Conservation (phyloP, 176 grass and related monocot species). For the Tillandsia leiboldiana region DNA sequence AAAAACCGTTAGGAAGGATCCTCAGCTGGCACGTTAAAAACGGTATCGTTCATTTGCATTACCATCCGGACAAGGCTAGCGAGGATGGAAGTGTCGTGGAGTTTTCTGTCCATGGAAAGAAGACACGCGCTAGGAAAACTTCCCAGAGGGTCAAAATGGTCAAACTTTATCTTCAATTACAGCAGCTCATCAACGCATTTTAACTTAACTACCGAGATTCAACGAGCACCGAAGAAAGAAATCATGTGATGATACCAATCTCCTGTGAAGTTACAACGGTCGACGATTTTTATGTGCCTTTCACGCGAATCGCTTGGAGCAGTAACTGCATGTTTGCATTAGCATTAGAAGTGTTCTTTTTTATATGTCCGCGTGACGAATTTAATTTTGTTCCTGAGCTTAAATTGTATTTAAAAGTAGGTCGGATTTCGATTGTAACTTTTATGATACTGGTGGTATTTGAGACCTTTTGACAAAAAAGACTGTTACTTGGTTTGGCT, state of each 20-base stretch:
- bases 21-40: constrained; percentile 55
- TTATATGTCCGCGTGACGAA: too few species aligned
- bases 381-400: too few species aligned
- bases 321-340: too few species aligned
- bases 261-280: not conserved
- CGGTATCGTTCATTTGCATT: constrained; percentile 96
- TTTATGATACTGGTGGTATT: too few species aligned
- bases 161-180: not conserved
- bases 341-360: too few species aligned
- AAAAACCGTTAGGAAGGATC: constrained; percentile 91
- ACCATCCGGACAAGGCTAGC: constrained; percentile 80
- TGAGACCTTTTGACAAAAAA: too few species aligned
- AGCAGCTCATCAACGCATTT: not conserved
- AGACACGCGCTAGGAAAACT: constrained; percentile 70
- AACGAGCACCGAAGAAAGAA: not conserved
- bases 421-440: too few species aligned
- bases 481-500: too few species aligned
- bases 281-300: not conserved
- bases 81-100: constrained; percentile 80
- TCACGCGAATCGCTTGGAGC: not conserved
- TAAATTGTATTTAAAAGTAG: too few species aligned
- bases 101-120: constrained; percentile 69
- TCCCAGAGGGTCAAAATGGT: constrained; percentile 85
- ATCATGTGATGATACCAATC: not conserved
- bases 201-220: not conserved